These are phyloP conservation scores for Paraglomus brasilianum DNA, from an alignment of 192 early-diverging fungal species.

Conservation along the genomic window DNA sequence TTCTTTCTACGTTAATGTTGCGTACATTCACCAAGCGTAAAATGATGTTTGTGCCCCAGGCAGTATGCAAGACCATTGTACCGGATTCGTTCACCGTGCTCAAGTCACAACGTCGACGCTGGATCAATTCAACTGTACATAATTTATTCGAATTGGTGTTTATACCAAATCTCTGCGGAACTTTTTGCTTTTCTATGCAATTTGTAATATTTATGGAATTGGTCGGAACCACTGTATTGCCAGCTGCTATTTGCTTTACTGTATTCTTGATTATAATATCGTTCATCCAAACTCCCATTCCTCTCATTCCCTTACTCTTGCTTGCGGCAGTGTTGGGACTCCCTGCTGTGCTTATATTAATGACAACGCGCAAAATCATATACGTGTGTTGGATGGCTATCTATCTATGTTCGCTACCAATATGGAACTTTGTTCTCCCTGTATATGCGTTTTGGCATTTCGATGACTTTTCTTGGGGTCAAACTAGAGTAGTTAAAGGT, in stretches of 20 bases:
- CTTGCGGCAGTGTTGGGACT: constrained; percentile 80
- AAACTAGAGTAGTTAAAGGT: constrained; percentile 64
- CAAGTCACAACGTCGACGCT: constrained; percentile 83
- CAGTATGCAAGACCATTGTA: constrained; percentile 77
- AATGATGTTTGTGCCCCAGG: constrained; percentile 78
- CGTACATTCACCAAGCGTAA: constrained; percentile 78
- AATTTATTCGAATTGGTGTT: constrained; percentile 86
- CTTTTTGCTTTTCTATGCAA: constrained; percentile 94
- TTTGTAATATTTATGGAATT: constrained; percentile 95
- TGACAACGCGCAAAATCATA: constrained; percentile 79
- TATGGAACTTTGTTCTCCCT: constrained; percentile 81
- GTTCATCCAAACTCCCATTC: constrained; percentile 57
- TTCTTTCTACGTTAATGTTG: constrained; percentile 79
- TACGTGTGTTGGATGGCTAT: constrained; percentile 92
- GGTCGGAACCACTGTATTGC: constrained; percentile 85
- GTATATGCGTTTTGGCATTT: constrained; percentile 87
- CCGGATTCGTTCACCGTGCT: constrained; percentile 75
- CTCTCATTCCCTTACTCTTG: constrained; percentile 63
- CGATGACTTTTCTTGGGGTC: constrained; percentile 87
- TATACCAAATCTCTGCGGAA: constrained; percentile 88
- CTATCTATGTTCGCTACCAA: constrained; percentile 65
- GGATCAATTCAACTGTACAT: constrained; percentile 95
- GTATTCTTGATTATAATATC: constrained; percentile 72
- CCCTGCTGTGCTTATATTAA: constrained; percentile 85
- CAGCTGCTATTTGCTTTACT: constrained; percentile 84